Conservation (phyloP, 2,329 filamentous ascomycete genomes). For the Diaporthe capsici region DNA sequence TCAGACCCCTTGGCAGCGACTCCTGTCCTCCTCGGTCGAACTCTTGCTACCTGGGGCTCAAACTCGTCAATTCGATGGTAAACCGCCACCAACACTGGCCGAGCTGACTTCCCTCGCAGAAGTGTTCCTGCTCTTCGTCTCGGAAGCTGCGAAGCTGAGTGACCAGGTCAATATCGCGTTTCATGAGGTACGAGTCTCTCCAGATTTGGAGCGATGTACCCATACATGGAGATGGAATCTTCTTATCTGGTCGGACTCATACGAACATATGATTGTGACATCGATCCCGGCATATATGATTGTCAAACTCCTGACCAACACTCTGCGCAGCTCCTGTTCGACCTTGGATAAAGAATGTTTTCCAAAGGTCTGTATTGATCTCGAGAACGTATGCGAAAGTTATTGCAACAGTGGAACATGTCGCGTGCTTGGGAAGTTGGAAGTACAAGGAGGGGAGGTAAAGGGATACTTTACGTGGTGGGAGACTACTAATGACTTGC, state of each 20-base stretch:
- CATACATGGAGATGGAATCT: too few species aligned
- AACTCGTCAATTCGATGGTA: accelerated
- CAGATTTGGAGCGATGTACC: too few species aligned
- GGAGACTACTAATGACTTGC: not conserved
- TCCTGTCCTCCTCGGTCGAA: not conserved
- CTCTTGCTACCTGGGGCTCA: not conserved
- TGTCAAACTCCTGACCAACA: not conserved
- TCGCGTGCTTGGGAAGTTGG: not conserved
- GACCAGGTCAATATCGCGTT: not conserved
- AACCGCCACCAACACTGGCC: not conserved
- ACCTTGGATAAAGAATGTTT: not conserved
- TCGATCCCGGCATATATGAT: not conserved
- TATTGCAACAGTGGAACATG: not conserved
- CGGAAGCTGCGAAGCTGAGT: not conserved
- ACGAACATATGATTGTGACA: not conserved
- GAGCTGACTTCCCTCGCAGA: not conserved
- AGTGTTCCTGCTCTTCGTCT: not conserved
- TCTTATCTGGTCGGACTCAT: too few species aligned
- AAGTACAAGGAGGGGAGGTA: not conserved
- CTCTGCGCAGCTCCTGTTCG: not conserved
- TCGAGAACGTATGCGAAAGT: not conserved
- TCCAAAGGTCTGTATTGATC: not conserved
- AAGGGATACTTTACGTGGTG: not conserved
- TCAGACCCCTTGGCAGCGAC: not conserved
- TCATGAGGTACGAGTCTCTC: too few species aligned